phyloP scores from a whole-genome alignment of 768 basidiomycete species.

The Saitozyma sp. region DNA sequence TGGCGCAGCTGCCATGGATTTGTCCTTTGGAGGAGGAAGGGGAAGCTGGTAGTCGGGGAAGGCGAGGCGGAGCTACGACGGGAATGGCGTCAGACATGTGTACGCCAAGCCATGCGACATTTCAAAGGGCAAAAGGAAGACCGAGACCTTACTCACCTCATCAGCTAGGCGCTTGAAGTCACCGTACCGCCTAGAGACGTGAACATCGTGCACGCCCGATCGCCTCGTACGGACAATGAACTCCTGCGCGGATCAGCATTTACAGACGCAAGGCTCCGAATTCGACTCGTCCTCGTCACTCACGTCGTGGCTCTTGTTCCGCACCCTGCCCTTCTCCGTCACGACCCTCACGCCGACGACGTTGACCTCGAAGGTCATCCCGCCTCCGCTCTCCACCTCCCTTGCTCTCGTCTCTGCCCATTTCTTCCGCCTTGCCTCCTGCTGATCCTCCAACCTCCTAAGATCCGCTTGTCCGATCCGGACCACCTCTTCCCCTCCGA shows the following conservation, averaged over 20 bases:
- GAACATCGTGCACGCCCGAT: slow-evolving; percentile 69
- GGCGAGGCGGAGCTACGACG: slow-evolving; percentile 72
- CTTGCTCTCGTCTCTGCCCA: slow-evolving; percentile 49
- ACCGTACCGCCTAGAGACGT: slow-evolving; percentile 88
- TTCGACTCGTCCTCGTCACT: slow-evolving; percentile 31
- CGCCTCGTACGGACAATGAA: slow-evolving; percentile 89
- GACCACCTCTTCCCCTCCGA: slow-evolving; percentile 75
- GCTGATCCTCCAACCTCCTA: slow-evolving; percentile 70
- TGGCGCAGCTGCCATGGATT: slow-evolving; percentile 57
- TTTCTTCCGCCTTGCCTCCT: slow-evolving; percentile 61
- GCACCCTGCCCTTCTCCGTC: slow-evolving; percentile 76
- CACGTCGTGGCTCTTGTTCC: slow-evolving; percentile 85
- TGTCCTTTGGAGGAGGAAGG: slow-evolving; percentile 83
- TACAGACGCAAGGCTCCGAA: not conserved
- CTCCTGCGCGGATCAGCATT: slow-evolving; percentile 62
- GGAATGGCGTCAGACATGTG: too few species aligned
- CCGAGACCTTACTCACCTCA: slow-evolving; percentile 62
- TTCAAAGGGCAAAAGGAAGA: not conserved
- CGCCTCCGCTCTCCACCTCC: slow-evolving; percentile 9
- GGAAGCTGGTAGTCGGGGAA: slow-evolving; percentile 80
- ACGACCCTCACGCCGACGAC: slow-evolving; percentile 83
- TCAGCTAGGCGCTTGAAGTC: slow-evolving; percentile 86
- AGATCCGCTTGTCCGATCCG: slow-evolving; percentile 82
- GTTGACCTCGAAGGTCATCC: slow-evolving; percentile 75
- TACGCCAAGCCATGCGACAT: too few species aligned